Base-by-base conservation (phyloP, 2,329 filamentous ascomycete genomes). In the Aspergillus quadrilineatus region DNA sequence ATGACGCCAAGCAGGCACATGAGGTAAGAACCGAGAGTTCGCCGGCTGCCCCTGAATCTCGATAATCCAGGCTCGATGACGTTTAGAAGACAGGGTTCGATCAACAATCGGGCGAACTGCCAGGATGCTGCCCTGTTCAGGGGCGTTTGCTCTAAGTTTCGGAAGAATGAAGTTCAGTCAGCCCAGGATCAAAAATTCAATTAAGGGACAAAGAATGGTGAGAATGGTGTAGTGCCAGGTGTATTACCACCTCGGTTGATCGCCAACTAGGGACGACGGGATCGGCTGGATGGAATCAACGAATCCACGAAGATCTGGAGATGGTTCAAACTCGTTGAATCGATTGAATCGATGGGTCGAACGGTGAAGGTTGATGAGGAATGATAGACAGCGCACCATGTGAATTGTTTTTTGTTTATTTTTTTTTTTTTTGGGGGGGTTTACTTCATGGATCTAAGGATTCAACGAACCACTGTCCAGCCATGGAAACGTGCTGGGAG, bases 401-500 rank as follows among this genome's bases (percentile, higher is more conserved):
- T 17, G 1, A 49, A 8, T 48, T 14, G n/a, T 28, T 37, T 36
- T 49, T 26, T 49, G 46, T 17, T 4, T 37, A 8, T 37, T 14
- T 6, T 28, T 37, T 26, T 49, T 36, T 49, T 47, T 10, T 47
- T 5, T n/a, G n/a, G n/a, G n/a, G n/a, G n/a, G n/a, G n/a, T n/a
- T n/a, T n/a, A n/a, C 4, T 37, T 12, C 9, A 5, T 49, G 26
- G 17, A 34, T 26, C 46, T 15, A 37, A 28, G 42, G 42, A 44
- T 41, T 50, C 60, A 53, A 53, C 54, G 52, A 55, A 54, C 36
- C 22, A 22, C 22, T 22, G 41, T 12, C 29, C 29, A 58, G 46
- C 61, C 60, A 60, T 63, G 59, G 61, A 54, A 58, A 17, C 34
- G 50, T 26, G 9, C 15, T 44, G 55, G 53, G 59, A 59, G 53